Percentiles rank a stretch among this genome's conserved stretches.
phyloP scores from a whole-genome alignment of 2,329 filamentous ascomycete species.

The Macrophomina pseudophaseolina region DNA sequence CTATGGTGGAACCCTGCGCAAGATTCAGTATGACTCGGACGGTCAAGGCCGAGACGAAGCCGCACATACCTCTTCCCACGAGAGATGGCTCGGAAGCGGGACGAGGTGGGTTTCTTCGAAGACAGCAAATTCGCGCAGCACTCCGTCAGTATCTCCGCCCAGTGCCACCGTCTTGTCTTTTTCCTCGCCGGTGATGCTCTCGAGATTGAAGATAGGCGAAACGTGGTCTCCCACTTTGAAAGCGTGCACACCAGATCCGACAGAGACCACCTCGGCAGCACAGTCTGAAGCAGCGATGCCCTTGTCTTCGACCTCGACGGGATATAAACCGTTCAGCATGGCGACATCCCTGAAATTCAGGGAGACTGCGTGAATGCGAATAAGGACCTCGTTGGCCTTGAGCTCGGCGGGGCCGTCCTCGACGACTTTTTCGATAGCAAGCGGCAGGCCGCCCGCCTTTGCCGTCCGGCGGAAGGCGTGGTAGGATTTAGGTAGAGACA shows the following conservation, averaged over 20 bases:
- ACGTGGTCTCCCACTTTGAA: slow-evolving; percentile 36
- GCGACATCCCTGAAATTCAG: slow-evolving; percentile 38
- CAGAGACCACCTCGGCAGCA: slow-evolving; percentile 34
- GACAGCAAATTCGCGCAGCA: slow-evolving; percentile 32
- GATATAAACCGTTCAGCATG: slow-evolving; percentile 35
- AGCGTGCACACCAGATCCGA: slow-evolving; percentile 30
- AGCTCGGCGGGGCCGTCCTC: slow-evolving; percentile 32
- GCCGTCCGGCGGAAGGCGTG: slow-evolving; percentile 32
- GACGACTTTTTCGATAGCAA: slow-evolving; percentile 22
- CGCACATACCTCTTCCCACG: too few relatives aligned
- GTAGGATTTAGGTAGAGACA: slow-evolving; percentile 12
- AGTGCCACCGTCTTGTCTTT: slow-evolving; percentile 16
- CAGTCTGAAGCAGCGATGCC: slow-evolving; percentile 36
- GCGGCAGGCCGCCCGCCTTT: slow-evolving; percentile 18
- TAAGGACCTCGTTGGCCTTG: slow-evolving; percentile 31
- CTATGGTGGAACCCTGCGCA: too few relatives aligned
- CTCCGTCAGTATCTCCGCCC: slow-evolving; percentile 31
- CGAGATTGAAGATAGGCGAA: slow-evolving; percentile 28
- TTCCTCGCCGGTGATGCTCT: slow-evolving; percentile 29
- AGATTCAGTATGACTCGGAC: too few relatives aligned
- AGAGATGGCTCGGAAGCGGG: too few relatives aligned
- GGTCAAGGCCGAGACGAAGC: too few relatives aligned
- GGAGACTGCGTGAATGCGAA: slow-evolving; percentile 37
- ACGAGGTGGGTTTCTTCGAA: too few relatives aligned
- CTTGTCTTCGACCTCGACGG: slow-evolving; percentile 18